phyloP scores from a whole-genome alignment of 2,329 filamentous ascomycete genomes.

The Calycina herbarum region DNA sequence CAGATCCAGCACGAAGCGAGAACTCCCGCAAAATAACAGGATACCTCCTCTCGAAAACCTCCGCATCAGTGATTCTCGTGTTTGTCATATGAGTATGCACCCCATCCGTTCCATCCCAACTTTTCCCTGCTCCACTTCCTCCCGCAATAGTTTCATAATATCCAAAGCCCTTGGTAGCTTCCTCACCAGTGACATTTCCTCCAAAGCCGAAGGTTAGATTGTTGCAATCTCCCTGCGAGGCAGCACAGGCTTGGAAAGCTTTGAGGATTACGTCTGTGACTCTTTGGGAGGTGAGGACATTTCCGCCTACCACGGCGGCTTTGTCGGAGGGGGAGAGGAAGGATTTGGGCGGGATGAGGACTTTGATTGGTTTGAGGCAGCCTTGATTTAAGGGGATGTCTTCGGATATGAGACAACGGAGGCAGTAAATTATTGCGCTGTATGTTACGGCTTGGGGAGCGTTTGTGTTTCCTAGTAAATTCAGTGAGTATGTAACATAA shows the following conservation, averaged over 20 bases:
- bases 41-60: slow-evolving; percentile 76
- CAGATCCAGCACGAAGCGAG: slow-evolving; percentile 60
- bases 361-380: slow-evolving; percentile 73
- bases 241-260: slow-evolving; percentile 77
- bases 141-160: slow-evolving; percentile 87
- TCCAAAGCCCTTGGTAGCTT: slow-evolving; percentile 69
- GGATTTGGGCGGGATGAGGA: slow-evolving; percentile 69
- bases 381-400: slow-evolving; percentile 88
- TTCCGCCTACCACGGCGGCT: slow-evolving; percentile 80
- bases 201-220: slow-evolving; percentile 84
- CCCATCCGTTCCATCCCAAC: slow-evolving; percentile 65
- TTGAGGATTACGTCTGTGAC: slow-evolving; percentile 82
- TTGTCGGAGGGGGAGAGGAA: slow-evolving; percentile 75
- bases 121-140: slow-evolving; percentile 70
- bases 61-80: slow-evolving; percentile 77
- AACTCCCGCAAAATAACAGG: slow-evolving; percentile 74
- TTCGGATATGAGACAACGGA: slow-evolving; percentile 75
- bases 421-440: slow-evolving; percentile 82
- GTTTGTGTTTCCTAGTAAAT: slow-evolving; percentile 69
- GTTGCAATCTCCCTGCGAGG: slow-evolving; percentile 78
- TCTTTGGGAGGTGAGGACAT: slow-evolving; percentile 77
- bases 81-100: slow-evolving; percentile 81
- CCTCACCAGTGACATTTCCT: slow-evolving; percentile 48
- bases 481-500: neutral
- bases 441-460: slow-evolving; percentile 81